These are phyloP conservation scores for Cladosporium sp. DNA, from an alignment of 2,329 filamentous ascomycete genomes.

Conservation along the genomic window DNA sequence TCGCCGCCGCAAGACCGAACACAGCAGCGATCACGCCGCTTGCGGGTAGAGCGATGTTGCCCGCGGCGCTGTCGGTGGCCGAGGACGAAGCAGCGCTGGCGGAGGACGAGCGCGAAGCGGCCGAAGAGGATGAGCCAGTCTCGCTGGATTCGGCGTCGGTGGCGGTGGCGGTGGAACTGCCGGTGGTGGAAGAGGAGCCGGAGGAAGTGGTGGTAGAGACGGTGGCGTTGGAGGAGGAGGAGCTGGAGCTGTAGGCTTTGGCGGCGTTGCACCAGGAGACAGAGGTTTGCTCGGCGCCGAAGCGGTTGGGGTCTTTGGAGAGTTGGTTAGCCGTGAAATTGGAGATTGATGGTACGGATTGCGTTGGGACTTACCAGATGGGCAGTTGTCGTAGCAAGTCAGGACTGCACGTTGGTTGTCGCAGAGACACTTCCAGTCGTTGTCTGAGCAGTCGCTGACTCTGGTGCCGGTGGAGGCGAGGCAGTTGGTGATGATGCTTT, in stretches of 20 bases:
- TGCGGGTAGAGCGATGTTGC: constrained; percentile 22
- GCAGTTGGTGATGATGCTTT: constrained; percentile 56
- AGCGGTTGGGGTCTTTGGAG: constrained; percentile 40
- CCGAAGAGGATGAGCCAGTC: neutral
- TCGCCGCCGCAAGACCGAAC: constrained; percentile 25
- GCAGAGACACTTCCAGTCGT: constrained; percentile 62
- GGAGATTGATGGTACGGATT: neutral
- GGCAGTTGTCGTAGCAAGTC: constrained; percentile 66
- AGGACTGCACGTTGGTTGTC: constrained; percentile 49
- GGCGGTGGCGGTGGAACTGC: constrained; percentile 4
- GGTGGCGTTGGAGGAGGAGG: constrained; percentile 8
- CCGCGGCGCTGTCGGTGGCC: constrained; percentile 22
- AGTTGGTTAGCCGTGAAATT: neutral
- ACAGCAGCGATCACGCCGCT: constrained; percentile 26
- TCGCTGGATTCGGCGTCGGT: constrained; percentile 21
- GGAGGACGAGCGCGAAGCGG: constrained; percentile 8
- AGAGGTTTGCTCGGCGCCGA: constrained; percentile 38
- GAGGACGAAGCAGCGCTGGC: constrained; percentile 17
- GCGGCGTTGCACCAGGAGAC: constrained; percentile 41
- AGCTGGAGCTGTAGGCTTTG: constrained; percentile 32
- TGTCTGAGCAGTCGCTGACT: constrained; percentile 47
- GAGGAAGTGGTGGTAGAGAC: constrained; percentile 7
- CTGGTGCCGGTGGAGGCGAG: constrained; percentile 44
- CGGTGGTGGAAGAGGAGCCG: neutral
- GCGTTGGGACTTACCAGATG: constrained; percentile 35